phyloP scores from a whole-genome alignment of 139 green algal species.

The Axilococcus clingmanii region DNA sequence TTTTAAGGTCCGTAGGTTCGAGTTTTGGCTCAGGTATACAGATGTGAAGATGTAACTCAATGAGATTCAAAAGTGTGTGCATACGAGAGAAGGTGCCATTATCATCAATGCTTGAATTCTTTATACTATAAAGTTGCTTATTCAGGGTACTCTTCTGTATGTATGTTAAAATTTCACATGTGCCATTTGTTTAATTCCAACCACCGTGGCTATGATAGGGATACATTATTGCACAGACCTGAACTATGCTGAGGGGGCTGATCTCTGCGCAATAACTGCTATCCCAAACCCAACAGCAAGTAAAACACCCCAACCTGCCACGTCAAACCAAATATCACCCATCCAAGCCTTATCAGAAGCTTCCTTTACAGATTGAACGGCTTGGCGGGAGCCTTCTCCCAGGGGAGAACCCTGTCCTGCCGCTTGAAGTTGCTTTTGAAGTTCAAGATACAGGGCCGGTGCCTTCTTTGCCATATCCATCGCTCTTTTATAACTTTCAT shows the following conservation, averaged over 20 bases:
- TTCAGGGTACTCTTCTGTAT: neutral
- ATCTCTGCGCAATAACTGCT: conserved; percentile 2
- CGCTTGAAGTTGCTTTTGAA: conserved; percentile 68
- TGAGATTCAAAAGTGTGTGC: neutral
- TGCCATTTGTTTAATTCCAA: neutral
- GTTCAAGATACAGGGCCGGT: conserved; percentile 77
- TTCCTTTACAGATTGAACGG: neutral
- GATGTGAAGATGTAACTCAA: neutral
- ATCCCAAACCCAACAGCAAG: conserved; percentile 28
- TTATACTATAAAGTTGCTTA: neutral
- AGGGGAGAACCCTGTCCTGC: conserved; percentile 1
- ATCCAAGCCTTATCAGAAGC: conserved; percentile 17
- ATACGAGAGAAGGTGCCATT: neutral
- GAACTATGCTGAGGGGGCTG: conserved; percentile 1
- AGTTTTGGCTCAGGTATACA: neutral
- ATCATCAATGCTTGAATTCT: too few relatives aligned
- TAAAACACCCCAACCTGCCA: conserved; percentile 71
- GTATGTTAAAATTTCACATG: neutral
- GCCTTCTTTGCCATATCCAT: conserved; percentile 91
- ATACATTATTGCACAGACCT: neutral
- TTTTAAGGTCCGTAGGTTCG: too few relatives aligned
- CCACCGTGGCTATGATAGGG: too few relatives aligned
- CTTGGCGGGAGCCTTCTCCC: conserved; percentile 15
- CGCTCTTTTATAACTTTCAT: conserved; percentile 88
- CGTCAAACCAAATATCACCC: conserved; percentile 72